These are phyloP conservation scores for Ustilago trichophora DNA, from an alignment of 1,284 basidiomycete species.

Conservation along the genomic window DNA sequence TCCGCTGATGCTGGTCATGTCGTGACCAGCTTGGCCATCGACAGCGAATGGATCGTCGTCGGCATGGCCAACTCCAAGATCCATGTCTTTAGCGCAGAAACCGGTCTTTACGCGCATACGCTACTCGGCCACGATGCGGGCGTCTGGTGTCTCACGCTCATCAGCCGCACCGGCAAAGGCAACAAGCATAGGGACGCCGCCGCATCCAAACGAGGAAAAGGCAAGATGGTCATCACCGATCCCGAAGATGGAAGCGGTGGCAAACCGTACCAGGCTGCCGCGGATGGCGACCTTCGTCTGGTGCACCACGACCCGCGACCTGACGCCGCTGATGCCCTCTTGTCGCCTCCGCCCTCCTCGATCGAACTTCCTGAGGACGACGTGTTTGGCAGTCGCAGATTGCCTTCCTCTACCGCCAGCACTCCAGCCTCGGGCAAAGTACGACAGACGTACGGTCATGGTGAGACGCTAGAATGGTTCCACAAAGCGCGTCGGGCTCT, in stretches of 20 bases:
- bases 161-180: constrained; percentile 54
- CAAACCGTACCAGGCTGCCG: constrained; percentile 43
- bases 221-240: constrained; percentile 48
- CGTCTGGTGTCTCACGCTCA: constrained; percentile 89
- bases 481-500: constrained; percentile 48
- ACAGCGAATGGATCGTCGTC: constrained; percentile 85
- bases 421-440: constrained; percentile 20
- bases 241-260: constrained; percentile 48
- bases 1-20: constrained; percentile 74
- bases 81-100: constrained; percentile 83
- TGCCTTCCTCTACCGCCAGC: constrained; percentile 15
- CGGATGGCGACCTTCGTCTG: constrained; percentile 48
- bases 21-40: constrained; percentile 86
- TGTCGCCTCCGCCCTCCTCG: constrained; percentile 18
- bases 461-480: constrained; percentile 53
- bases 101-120: constrained; percentile 80
- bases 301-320: constrained; percentile 54
- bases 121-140: constrained; percentile 86
- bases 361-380: constrained; percentile 27
- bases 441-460: constrained; percentile 23
- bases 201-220: constrained; percentile 22
- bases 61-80: constrained; percentile 89
- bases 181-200: constrained; percentile 2
- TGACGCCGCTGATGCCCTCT: constrained; percentile 34
- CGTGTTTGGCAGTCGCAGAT: constrained; percentile 6